Evolutionary conservation across 1,284 basidiomycete genomes (phyloP).

Genomic region (Microstroma glucosiphilum): DNA sequence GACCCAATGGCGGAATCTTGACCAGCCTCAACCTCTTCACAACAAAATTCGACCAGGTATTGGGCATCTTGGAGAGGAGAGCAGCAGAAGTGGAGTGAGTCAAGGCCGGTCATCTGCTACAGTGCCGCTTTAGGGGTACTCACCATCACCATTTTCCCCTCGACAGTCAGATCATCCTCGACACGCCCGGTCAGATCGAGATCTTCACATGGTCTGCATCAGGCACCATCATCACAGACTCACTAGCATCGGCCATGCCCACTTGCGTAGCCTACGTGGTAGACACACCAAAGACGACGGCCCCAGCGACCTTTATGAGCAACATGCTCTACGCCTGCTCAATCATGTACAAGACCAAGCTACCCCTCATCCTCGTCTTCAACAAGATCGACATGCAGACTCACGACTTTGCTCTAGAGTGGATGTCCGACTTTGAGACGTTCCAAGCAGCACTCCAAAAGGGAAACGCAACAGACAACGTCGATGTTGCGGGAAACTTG

Average conservation of each 20-base stretch:
- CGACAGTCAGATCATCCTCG: constrained; percentile 68
- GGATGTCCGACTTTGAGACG: constrained; percentile 95
- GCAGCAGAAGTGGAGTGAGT: constrained; percentile 73
- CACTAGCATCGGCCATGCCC: constrained; percentile 86
- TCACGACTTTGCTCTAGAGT: constrained; percentile 86
- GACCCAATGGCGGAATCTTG: constrained; percentile 94
- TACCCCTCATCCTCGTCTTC: constrained; percentile 96
- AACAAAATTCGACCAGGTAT: constrained; percentile 97
- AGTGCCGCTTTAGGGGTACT: background rate
- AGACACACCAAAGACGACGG: constrained; percentile 88
- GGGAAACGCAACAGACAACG: constrained; percentile 55
- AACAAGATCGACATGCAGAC: constrained; percentile 93
- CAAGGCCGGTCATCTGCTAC: background rate
- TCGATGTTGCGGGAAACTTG: constrained; percentile 20
- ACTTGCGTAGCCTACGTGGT: constrained; percentile 95
- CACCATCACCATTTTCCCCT: background rate
- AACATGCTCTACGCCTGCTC: constrained; percentile 99
- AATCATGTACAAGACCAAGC: constrained; percentile 94
- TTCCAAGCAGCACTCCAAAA: constrained; percentile 56
- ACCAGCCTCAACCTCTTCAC: constrained; percentile 97
- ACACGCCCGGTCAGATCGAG: constrained; percentile 98
- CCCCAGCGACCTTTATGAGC: constrained; percentile 98
- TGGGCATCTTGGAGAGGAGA: constrained; percentile 84
- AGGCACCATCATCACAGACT: constrained; percentile 95
- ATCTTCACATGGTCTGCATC: constrained; percentile 99